Base-by-base conservation (phyloP, 116 monocot species). In the Papilionanthe hybrid region DNA sequence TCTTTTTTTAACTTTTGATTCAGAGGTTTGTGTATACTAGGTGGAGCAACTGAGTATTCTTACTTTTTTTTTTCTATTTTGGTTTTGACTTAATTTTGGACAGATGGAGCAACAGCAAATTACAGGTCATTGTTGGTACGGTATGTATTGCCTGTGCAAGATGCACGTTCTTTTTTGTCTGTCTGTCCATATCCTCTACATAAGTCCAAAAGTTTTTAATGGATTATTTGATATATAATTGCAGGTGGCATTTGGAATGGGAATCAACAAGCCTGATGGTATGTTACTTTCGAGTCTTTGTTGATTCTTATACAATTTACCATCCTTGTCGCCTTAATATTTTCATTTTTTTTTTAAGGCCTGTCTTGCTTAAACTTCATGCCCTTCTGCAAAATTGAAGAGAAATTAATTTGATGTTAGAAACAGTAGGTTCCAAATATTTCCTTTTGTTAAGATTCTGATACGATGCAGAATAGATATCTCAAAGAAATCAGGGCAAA, bases 231-330 rank as follows among this genome's bases (percentile, higher is more conserved):
- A 23, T 67, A 45, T 45, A 45, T 45, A 77, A 53, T 79, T 89
- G 20, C 81, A 99, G 99, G 95, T 99, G 77, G 99, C 99, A 76
- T 99, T 99, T 91, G 99, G 99, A 42, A 99, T 99, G 99, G 99
- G 99, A 66, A 99, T 99, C 66, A 99, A 99, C 82, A 99, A 99
- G 56, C 99, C 99, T 80, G 99, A 99, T 90, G 99, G 99, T 99
- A 83, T 73, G 78, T 58, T 78, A 43, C 19, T 60, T 78, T 42
- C 9, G n/a, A 20, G 1, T 37, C 1, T 42, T 9, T 42, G 27
- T 67, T 67, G 28, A 30, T 67, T 7, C 30, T n/a, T 11, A 28
- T 67, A n/a, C 13, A 73, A 69, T 30, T 73, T 44, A 30, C 28
- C 37, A 4, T 28, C 63, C 5, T 20, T 73, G 9, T 45, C 9